These are phyloP conservation scores for Trichomonascaceae sp. DNA, from an alignment of 1,139 yeast species.

Conservation along the genomic window DNA sequence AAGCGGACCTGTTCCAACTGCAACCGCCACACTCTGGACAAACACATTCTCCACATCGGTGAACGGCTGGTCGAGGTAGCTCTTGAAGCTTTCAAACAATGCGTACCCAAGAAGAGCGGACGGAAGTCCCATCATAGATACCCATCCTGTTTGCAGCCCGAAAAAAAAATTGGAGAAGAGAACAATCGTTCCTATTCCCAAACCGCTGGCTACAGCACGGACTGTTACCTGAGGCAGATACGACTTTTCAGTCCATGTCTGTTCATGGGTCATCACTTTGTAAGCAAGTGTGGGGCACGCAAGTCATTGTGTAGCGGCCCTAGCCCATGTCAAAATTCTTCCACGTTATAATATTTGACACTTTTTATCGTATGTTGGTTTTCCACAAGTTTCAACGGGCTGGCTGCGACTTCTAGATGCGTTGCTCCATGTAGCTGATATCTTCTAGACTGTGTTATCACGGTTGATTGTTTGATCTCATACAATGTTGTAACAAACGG, in stretches of 20 bases:
- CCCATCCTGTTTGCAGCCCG: conserved; percentile 98
- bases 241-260: conserved; percentile 9
- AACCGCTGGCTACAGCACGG: conserved; percentile 60
- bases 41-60: conserved; percentile 89
- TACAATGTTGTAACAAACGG: too few species aligned
- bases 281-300: not conserved
- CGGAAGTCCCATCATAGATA: conserved; percentile 98
- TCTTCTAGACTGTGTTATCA: too few species aligned
- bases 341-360: not conserved
- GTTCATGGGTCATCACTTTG: conserved; percentile 2
- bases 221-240: conserved; percentile 43
- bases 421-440: too few species aligned
- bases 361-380: not conserved
- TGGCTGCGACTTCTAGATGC: too few species aligned
- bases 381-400: not conserved
- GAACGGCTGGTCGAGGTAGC: conserved; percentile 37
- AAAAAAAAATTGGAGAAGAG: conserved; percentile 85
- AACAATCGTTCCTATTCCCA: conserved; percentile 68
- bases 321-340: not conserved
- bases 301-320: not conserved
- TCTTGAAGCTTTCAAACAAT: conserved; percentile 42
- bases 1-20: conserved; percentile 94
- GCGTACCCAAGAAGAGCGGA: conserved; percentile 84
- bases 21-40: conserved; percentile 86
- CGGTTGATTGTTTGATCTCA: too few species aligned